phyloP scores from a whole-genome alignment of 495 filamentous ascomycete genomes.

The Penicillium angulare region DNA sequence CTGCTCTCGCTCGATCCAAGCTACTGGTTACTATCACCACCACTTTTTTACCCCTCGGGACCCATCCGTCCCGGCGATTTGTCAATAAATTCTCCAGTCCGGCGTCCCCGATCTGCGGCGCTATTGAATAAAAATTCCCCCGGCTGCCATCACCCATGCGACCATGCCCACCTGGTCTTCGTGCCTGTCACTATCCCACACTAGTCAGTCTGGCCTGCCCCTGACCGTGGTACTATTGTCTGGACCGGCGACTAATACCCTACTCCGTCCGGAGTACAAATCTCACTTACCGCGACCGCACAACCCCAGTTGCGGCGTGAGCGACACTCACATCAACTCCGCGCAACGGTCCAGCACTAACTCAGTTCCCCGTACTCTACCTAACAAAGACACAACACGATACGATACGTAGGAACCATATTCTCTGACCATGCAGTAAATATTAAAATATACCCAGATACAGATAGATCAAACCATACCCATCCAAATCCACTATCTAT shows the following conservation, averaged over 20 bases:
- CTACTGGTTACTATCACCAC: neutral
- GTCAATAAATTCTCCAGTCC: slow-evolving; percentile 13
- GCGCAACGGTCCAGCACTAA: no score
- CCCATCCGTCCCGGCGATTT: slow-evolving; percentile 9
- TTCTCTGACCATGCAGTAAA: no score
- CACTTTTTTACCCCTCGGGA: neutral
- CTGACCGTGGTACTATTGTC: slow-evolving; percentile 13
- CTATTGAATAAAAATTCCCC: slow-evolving; percentile 30
- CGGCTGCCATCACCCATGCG: slow-evolving; percentile 15
- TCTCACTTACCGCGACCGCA: slow-evolving; percentile 14
- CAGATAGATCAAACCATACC: slow-evolving; percentile 3
- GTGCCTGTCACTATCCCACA: slow-evolving; percentile 24
- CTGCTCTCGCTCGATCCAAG: no score
- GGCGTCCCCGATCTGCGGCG: slow-evolving; percentile 26
- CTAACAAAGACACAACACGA: no score
- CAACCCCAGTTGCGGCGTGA: slow-evolving; percentile 13
- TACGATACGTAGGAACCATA: no score
- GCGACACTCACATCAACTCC: no score
- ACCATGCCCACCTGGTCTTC: slow-evolving; percentile 15
- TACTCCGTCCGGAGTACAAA: slow-evolving; percentile 1
- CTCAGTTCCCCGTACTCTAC: no score
- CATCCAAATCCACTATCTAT: neutral
- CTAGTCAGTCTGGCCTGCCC: slow-evolving; percentile 2
- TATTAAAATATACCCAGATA: no score
- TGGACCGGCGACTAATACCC: slow-evolving; percentile 7